Conservation (phyloP, 1,139 yeast species). For the Pichia sp. region DNA sequence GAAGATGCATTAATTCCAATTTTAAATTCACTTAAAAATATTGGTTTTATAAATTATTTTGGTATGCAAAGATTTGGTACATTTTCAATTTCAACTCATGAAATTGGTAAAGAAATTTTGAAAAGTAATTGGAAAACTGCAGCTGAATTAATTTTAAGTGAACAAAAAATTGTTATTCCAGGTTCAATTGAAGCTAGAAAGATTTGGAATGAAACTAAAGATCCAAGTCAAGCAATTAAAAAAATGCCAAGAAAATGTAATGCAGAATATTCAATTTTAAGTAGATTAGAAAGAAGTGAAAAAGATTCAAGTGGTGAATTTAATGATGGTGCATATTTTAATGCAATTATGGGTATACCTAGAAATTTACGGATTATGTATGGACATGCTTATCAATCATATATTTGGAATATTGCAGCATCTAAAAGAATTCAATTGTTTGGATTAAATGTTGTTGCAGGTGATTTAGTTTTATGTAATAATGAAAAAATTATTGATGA, state of each 20-base stretch:
- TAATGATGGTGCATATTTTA: constrained; percentile 49
- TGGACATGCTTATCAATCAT: constrained; percentile 95
- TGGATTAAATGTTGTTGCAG: constrained; percentile 67
- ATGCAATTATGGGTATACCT: constrained; percentile 87
- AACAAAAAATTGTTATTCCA: constrained; percentile 78
- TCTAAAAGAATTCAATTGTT: constrained; percentile 66
- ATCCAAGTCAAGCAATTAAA: constrained; percentile 58
- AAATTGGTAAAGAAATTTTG: constrained; percentile 66
- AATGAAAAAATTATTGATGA: constrained; percentile 25
- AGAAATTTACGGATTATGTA: constrained; percentile 90
- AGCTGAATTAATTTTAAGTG: constrained; percentile 69
- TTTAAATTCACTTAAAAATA: constrained; percentile 49
- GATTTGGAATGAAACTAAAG: constrained; percentile 70
- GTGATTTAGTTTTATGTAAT: constrained; percentile 63
- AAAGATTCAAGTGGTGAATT: constrained; percentile 43
- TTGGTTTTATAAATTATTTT: constrained; percentile 86
- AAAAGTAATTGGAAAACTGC: constrained; percentile 75
- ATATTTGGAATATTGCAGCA: constrained; percentile 85
- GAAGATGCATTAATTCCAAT: constrained; percentile 45
- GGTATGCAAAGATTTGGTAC: constrained; percentile 99
- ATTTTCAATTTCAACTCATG: constrained; percentile 85
- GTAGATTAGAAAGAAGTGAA: constrained; percentile 43
- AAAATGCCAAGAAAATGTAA: constrained; percentile 82
- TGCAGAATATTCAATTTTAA: constrained; percentile 74
- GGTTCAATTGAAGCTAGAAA: constrained; percentile 76